These are phyloP conservation scores for Penicillium bialowiezense DNA, from an alignment of 495 filamentous ascomycete species.

Conservation along the genomic window DNA sequence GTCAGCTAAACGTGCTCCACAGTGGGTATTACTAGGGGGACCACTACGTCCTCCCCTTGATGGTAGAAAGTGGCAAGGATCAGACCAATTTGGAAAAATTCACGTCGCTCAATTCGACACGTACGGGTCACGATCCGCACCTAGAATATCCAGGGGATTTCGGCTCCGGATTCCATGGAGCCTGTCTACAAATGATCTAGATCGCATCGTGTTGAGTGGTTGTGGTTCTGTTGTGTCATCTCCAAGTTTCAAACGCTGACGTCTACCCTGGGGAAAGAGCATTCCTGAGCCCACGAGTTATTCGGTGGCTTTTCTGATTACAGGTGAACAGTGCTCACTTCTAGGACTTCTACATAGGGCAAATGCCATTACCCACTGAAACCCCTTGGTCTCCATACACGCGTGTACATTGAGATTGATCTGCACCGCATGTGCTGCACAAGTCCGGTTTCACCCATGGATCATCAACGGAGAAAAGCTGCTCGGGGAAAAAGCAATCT, in stretches of 20 bases:
- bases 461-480: not conserved
- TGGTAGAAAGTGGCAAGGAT: slow-evolving; percentile 14
- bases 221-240: slow-evolving; percentile 3
- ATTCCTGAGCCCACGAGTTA: not conserved
- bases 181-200: not conserved
- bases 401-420: slow-evolving; percentile 19
- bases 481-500: not conserved
- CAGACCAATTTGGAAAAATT: slow-evolving; percentile 13
- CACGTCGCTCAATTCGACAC: slow-evolving; percentile 10
- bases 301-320: not conserved
- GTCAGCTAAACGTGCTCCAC: slow-evolving; percentile 26
- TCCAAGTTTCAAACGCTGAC: slow-evolving; percentile 1
- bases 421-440: slow-evolving; percentile 14
- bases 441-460: slow-evolving; percentile 1
- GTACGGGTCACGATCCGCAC: slow-evolving; percentile 6
- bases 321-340: not conserved
- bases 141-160: not conserved
- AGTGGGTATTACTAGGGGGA: slow-evolving; percentile 23
- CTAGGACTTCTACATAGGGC: slow-evolving; percentile 4
- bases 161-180: not conserved
- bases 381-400: slow-evolving; percentile 7
- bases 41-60: slow-evolving; percentile 16
- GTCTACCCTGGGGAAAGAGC: not conserved
- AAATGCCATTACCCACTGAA: slow-evolving; percentile 12
- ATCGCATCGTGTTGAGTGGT: too few relatives aligned